These are phyloP conservation scores for Nidularia sp. DNA, from an alignment of 768 basidiomycete genomes.

Conservation along the genomic window DNA sequence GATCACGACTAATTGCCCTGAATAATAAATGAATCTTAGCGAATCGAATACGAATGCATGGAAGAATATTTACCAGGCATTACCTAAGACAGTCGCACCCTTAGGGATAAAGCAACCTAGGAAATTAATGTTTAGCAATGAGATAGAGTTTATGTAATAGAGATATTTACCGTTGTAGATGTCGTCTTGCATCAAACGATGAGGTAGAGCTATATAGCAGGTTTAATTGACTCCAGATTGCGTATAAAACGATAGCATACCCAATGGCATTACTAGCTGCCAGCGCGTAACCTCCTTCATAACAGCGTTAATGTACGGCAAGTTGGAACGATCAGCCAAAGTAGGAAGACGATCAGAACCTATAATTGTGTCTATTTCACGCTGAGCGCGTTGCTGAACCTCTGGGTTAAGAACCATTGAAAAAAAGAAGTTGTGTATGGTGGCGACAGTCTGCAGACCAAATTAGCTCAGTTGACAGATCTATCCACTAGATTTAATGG, in stretches of 20 bases:
- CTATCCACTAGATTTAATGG: no score
- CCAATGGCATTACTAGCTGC: constrained; percentile 9
- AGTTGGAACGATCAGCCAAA: constrained; percentile 12
- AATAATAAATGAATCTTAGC: neutral
- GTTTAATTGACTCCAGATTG: neutral
- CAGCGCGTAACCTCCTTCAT: constrained; percentile 19
- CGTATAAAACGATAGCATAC: neutral
- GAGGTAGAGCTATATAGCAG: neutral
- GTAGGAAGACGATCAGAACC: constrained; percentile 14
- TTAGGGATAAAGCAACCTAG: constrained; percentile 3
- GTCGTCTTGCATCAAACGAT: constrained; percentile 1
- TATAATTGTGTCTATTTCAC: neutral
- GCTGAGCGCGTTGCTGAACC: neutral
- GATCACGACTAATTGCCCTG: constrained; percentile 1
- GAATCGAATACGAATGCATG: neutral
- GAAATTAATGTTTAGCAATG: no score
- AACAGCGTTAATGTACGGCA: constrained; percentile 20
- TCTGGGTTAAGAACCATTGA: constrained; percentile 6
- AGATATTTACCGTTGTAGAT: neutral
- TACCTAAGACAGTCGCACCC: constrained; percentile 1
- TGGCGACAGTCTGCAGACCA: neutral
- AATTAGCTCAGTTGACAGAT: no score
- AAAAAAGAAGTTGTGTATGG: neutral
- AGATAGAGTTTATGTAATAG: no score
- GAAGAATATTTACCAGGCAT: constrained; percentile 1